These are phyloP conservation scores for Aurinia saxatilis DNA, from an alignment of 345 rosid genomes.

Conservation along the genomic window DNA sequence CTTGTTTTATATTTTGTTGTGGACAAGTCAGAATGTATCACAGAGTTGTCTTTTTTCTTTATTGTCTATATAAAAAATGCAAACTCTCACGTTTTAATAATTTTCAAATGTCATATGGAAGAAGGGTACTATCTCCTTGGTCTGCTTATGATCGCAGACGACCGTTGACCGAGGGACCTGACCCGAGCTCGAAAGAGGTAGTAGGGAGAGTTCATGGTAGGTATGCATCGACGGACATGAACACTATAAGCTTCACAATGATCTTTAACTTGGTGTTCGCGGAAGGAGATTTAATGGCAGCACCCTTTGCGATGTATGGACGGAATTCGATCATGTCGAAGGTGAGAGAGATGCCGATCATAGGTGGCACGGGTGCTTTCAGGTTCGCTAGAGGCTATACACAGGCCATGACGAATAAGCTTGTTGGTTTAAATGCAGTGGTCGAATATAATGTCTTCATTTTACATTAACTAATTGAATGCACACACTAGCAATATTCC, in stretches of 20 bases:
- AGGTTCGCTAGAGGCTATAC: slow-evolving; percentile 36
- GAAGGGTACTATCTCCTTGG: slow-evolving; percentile 37
- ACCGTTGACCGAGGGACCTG: slow-evolving; percentile 40
- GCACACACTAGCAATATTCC: too few species aligned
- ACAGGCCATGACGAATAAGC: slow-evolving; percentile 20
- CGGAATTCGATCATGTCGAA: slow-evolving; percentile 24
- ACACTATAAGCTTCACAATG: slow-evolving; percentile 33
- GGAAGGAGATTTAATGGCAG: slow-evolving; percentile 60
- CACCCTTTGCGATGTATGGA: slow-evolving; percentile 39
- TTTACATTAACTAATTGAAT: neutral
- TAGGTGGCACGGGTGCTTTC: slow-evolving; percentile 33
- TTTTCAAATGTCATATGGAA: too few species aligned
- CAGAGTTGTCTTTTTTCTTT: neutral
- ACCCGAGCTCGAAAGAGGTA: slow-evolving; percentile 37
- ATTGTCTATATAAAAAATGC: neutral
- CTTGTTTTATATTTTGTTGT: neutral
- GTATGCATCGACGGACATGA: slow-evolving; percentile 34
- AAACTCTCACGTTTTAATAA: neutral
- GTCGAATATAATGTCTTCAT: slow-evolving; percentile 16
- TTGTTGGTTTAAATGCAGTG: slow-evolving; percentile 17
- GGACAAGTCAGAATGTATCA: neutral
- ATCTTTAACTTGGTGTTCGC: slow-evolving; percentile 45
- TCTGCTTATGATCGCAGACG: slow-evolving; percentile 38
- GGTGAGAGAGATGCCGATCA: slow-evolving; percentile 25
- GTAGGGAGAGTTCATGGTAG: slow-evolving; percentile 55